Conservation (phyloP, 2,329 filamentous ascomycete species). For the Ceratocystis diversiconidia region DNA sequence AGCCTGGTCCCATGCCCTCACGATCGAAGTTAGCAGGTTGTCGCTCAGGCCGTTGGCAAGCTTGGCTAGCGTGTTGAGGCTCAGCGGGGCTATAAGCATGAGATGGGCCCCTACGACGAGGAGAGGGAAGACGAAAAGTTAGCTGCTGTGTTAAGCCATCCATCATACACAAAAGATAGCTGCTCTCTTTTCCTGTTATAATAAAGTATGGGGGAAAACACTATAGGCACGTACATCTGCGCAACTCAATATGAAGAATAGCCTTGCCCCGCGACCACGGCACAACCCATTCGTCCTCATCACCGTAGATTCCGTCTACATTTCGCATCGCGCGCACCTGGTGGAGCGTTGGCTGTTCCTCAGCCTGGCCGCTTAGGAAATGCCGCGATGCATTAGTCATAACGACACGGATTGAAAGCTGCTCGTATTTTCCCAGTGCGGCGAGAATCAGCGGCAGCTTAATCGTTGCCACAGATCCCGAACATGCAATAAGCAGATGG, state of each 20-base stretch:
- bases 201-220: no score
- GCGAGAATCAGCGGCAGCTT: constrained; percentile 57
- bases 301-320: constrained; percentile 68
- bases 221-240: constrained; percentile 34
- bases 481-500: constrained; percentile 31
- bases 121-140: constrained; percentile 23
- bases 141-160: neutral
- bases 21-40: constrained; percentile 56
- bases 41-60: constrained; percentile 66
- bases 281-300: constrained; percentile 70
- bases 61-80: constrained; percentile 77
- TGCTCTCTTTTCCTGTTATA: neutral
- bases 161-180: neutral
- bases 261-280: constrained; percentile 65
- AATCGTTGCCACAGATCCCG: constrained; percentile 65
- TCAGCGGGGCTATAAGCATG: constrained; percentile 65
- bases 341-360: constrained; percentile 58
- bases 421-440: constrained; percentile 37
- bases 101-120: constrained; percentile 47
- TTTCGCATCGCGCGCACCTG: constrained; percentile 46
- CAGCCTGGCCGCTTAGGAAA: constrained; percentile 63
- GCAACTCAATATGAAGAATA: constrained; percentile 82
- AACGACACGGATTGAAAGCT: constrained; percentile 70
- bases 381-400: constrained; percentile 58
- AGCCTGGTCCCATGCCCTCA: constrained; percentile 79